Base-by-base conservation (phyloP, 148 eudicot genomes). In the Beta vulgaris region DNA sequence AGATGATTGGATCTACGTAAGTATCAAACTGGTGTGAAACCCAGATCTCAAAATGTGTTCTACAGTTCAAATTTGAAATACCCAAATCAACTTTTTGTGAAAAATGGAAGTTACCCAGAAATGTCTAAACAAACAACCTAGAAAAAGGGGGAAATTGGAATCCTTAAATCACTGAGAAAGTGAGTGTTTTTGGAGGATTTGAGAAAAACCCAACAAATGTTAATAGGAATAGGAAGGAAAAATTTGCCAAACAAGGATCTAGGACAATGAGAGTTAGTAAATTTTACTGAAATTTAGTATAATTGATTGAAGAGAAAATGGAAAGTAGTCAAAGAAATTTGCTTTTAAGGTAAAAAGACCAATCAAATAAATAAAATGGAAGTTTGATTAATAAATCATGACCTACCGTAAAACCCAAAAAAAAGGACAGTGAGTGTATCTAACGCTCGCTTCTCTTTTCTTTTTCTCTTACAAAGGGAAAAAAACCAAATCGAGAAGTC, bases 11-110 rank as follows among this genome's bases (percentile, higher is more conserved):
- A 74, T 46, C 76, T 58, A 15, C 57, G 66, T 12, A 9, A 48
- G 16, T n/a, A 49, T 7, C 36, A 36, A 65, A 53, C 23, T 26
- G 37, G 1, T 34, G 48, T 1, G 23, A 48, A 46, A 48, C 62
- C 62, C 71, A 64, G 77, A 74, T 74, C 68, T 23, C 11, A 73
- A 37, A 61, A 28, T 61, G 21, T 18, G 23, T 62, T 65, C 34
- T 6, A 32, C 0, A 19, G 57, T 57, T 73, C 55, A 73, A 28
- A 59, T 46, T 23, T 12, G 57, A 6, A 73, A 73, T 10, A 39
- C 78, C 78, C 72, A 53, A 31, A 75, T 51, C 62, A 65, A 34
- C 9, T 36, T 62, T 75, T 36, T 25, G 59, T n/a, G n/a, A n/a
- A 42, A 51, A 37, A 2, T 8, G 2, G 2, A 49, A 34, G 3